These are phyloP conservation scores for Scytalidium lignicola DNA, from an alignment of 2,329 filamentous ascomycete species.

Conservation along the genomic window DNA sequence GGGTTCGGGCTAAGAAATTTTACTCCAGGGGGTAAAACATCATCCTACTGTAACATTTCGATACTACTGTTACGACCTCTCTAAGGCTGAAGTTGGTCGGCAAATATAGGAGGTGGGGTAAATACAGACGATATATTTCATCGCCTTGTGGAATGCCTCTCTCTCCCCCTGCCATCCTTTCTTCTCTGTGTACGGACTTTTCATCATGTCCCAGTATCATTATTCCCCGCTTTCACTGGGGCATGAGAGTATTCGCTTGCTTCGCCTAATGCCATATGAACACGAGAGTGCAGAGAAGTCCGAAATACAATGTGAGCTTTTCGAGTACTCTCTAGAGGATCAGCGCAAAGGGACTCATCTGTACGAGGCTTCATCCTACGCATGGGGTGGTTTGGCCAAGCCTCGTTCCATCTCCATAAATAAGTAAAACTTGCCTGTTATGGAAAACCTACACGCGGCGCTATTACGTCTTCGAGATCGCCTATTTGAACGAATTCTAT, in stretches of 20 bases:
- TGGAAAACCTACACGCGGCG: slow-evolving; percentile 7
- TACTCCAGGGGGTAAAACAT: no score
- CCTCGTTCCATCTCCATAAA: slow-evolving; percentile 6
- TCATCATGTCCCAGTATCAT: no score
- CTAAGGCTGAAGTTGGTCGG: no score
- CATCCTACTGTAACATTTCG: no score
- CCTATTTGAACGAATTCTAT: neutral
- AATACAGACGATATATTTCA: no score
- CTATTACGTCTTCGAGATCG: slow-evolving; percentile 7
- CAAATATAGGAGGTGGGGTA: no score
- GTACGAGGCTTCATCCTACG: slow-evolving; percentile 10
- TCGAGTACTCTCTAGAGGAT: slow-evolving; percentile 11
- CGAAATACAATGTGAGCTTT: slow-evolving; percentile 11
- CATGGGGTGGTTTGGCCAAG: slow-evolving; percentile 3
- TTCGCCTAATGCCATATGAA: slow-evolving; percentile 11
- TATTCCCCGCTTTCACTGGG: no score
- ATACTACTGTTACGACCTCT: no score
- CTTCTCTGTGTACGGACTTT: no score
- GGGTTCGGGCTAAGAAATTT: no score
- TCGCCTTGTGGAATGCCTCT: no score
- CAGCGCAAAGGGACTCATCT: slow-evolving; percentile 4
- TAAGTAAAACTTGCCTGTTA: slow-evolving; percentile 3
- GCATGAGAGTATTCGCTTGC: slow-evolving; percentile 10
- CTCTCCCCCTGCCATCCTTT: no score
- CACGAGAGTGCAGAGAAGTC: slow-evolving; percentile 3